Evolutionary conservation across 2,329 filamentous ascomycete genomes (phyloP).

Genomic region (Trichoderma sp.): DNA sequence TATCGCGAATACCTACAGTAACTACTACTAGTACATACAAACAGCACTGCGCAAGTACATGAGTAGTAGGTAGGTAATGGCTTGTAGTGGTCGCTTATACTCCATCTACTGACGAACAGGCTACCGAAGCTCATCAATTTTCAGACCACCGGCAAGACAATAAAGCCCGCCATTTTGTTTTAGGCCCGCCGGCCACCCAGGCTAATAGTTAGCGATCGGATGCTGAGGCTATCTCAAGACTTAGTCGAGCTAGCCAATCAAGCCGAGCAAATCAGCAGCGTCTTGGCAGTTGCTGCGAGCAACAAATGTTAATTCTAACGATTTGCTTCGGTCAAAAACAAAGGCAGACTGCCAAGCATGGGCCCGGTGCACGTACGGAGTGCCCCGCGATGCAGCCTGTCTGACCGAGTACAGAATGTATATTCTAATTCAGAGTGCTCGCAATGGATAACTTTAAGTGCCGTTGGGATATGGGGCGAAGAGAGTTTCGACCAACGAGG

Average conservation of each 20-base stretch:
- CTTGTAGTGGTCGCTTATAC: neutral
- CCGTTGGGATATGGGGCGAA: neutral
- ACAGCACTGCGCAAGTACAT: neutral
- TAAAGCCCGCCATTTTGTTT: neutral
- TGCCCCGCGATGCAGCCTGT: neutral
- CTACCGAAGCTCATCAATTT: neutral
- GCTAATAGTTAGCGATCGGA: neutral
- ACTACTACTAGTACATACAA: neutral
- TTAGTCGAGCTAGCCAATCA: constrained; percentile 11
- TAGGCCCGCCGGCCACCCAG: neutral
- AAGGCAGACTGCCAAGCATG: constrained; percentile 5
- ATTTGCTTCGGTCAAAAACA: neutral
- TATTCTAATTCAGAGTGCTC: neutral
- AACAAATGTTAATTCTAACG: neutral
- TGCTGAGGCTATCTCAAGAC: constrained; percentile 5
- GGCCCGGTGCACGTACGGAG: neutral
- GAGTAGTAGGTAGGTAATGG: neutral
- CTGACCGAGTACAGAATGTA: neutral
- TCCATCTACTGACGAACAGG: neutral
- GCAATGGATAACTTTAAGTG: neutral
- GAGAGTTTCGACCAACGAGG: neutral
- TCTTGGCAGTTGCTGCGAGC: neutral
- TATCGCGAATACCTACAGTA: neutral
- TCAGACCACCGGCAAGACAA: neutral
- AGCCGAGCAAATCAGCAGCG: constrained; percentile 1